Conservation (phyloP, 2,329 filamentous ascomycete genomes). For the Boeremia lycopersici region DNA sequence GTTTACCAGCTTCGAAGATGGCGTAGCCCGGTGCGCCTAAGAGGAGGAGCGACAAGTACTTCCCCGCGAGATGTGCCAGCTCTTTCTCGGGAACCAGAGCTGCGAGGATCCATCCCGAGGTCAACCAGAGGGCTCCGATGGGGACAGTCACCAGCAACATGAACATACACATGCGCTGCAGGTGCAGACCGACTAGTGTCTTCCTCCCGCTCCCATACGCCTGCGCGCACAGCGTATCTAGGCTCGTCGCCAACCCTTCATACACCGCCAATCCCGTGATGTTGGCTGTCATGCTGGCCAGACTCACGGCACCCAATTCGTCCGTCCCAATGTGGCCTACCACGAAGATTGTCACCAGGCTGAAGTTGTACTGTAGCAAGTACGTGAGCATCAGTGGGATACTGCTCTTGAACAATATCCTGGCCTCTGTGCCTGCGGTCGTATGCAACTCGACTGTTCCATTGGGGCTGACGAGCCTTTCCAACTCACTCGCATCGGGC, state of each 20-base stretch:
- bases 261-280: constrained; percentile 60
- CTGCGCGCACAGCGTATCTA: constrained; percentile 60
- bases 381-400: constrained; percentile 60
- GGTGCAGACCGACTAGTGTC: constrained; percentile 57
- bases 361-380: constrained; percentile 61
- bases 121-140: constrained; percentile 57
- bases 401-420: constrained; percentile 51
- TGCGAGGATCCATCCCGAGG: constrained; percentile 54
- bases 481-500: constrained; percentile 34
- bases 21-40: constrained; percentile 61
- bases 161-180: constrained; percentile 60
- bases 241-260: constrained; percentile 58
- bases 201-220: constrained; percentile 58
- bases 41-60: constrained; percentile 57
- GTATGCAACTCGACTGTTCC: constrained; percentile 31
- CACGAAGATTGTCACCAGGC: constrained; percentile 58
- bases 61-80: constrained; percentile 57
- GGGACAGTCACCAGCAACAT: constrained; percentile 57
- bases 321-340: constrained; percentile 60
- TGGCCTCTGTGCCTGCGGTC: constrained; percentile 38
- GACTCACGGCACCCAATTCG: constrained; percentile 59
- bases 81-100: constrained; percentile 56
- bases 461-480: constrained; percentile 32
- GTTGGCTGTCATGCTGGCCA: constrained; percentile 61
- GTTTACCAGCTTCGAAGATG: constrained; percentile 60